These are phyloP conservation scores for Trematosphaeria pertusa DNA, from an alignment of 2,329 filamentous ascomycete species.

Conservation along the genomic window DNA sequence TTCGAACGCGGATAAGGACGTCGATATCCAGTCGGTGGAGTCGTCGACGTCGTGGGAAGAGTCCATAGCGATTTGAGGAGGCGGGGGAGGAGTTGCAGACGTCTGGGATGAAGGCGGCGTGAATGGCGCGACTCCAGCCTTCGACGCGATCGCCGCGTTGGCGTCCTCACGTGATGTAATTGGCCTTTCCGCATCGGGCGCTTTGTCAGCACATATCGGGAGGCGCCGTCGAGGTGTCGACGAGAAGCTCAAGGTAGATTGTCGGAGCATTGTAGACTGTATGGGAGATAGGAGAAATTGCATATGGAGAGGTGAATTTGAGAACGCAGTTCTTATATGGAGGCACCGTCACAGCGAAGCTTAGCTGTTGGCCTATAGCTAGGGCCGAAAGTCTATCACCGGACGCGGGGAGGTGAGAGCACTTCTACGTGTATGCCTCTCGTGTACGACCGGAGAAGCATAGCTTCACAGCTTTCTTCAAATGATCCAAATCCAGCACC, in stretches of 20 bases:
- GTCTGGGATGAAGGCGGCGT: constrained; percentile 1
- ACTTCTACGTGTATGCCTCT: no score
- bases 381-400: no score
- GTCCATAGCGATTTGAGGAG: constrained; percentile 32
- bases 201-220: constrained; percentile 11
- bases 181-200: neutral
- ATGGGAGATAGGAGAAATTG: no score
- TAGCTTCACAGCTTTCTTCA: no score
- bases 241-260: constrained; percentile 6
- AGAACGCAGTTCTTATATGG: no score
- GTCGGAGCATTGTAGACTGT: constrained; percentile 6
- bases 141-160: constrained; percentile 5
- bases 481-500: no score
- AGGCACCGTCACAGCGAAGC: no score
- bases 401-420: no score
- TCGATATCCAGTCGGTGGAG: constrained; percentile 84
- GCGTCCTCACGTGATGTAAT: constrained; percentile 10
- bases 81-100: neutral
- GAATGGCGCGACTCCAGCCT: neutral
- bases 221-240: neutral
- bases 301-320: no score
- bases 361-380: no score
- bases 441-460: no score
- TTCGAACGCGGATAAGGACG: constrained; percentile 69
- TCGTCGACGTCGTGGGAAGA: constrained; percentile 64